Evolutionary conservation across 148 eudicot species (phyloP).

Genomic region (Bassia scoparia): DNA sequence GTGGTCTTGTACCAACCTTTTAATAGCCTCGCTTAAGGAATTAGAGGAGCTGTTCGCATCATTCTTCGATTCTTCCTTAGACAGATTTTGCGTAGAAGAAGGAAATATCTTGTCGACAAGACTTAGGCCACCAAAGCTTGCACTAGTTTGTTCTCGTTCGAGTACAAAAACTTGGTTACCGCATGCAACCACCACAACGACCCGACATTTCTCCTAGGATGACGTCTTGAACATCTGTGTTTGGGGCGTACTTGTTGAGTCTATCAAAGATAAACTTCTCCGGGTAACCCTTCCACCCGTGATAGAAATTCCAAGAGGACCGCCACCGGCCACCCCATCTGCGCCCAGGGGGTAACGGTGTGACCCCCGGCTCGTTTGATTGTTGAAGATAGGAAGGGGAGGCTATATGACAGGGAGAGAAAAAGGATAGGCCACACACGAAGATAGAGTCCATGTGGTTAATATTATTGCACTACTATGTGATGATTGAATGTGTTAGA

Average conservation of each 20-base stretch:
- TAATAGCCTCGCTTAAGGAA: slow-evolving; percentile 41
- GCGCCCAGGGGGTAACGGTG: slow-evolving; percentile 32
- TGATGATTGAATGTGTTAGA: not conserved
- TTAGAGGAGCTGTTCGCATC: slow-evolving; percentile 32
- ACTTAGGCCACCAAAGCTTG: slow-evolving; percentile 41
- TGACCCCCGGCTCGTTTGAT: slow-evolving; percentile 5
- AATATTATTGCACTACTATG: not conserved
- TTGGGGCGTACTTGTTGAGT: slow-evolving; percentile 24
- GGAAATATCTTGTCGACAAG: slow-evolving; percentile 39
- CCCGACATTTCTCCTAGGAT: slow-evolving; percentile 35
- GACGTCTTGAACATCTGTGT: slow-evolving; percentile 29
- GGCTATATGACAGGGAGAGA: not conserved
- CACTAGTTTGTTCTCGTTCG: slow-evolving; percentile 34
- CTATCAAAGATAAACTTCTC: slow-evolving; percentile 39
- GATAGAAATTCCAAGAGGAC: slow-evolving; percentile 34
- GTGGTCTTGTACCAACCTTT: no score
- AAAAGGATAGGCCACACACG: slow-evolving; percentile 16
- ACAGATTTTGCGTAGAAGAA: not conserved
- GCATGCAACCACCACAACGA: slow-evolving; percentile 19
- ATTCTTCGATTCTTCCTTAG: slow-evolving; percentile 32
- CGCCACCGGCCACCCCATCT: slow-evolving; percentile 33
- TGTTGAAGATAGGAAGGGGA: slow-evolving; percentile 13
- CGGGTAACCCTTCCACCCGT: slow-evolving; percentile 40
- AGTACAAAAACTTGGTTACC: slow-evolving; percentile 42
- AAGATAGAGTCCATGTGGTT: slow-evolving; percentile 25